Evolutionary conservation across 2,329 filamentous ascomycete species (phyloP), one percentile per base, ranked within the genome.

Genomic region (Sclerotinia glacialis): DNA sequence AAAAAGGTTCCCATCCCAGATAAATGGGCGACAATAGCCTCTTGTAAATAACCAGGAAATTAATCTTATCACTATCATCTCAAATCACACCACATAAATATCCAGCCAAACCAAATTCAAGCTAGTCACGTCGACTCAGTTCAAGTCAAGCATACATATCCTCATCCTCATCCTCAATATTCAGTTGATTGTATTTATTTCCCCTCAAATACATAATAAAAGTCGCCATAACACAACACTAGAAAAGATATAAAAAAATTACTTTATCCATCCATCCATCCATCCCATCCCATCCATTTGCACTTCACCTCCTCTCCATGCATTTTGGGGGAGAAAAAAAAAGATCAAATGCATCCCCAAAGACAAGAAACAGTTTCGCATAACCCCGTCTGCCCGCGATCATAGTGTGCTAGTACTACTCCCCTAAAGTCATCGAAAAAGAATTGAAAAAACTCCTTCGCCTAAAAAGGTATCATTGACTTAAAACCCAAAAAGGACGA

Each of bases 401-500:
- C 50, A 55, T 28, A 63, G 34, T 40, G 34, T 34, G 54, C 60
- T 63, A 63, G 28, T 42, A 28, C 40, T 28, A 63, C 11, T n/a
- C 34, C 60, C 31, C 34, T 18, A 60, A 31, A 31, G n/a, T 26
- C 44, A 49, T 61, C 47, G 49, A 63, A 53, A 62, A 53, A 42
- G 18, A 53, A 53, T 50, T 52, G 23, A 63, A 63, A 54, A 14
- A 63, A 63, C 60, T 53, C 60, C 60, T 42, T 23, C 18, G 31
- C 60, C 60, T 63, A 34, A 52, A 53, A 53, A 28, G 60, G 42
- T 53, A 63, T 63, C 60, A 53, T 54, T 28, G n/a, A 63, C 34
- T 42, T 54, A 53, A 63, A 23, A 26, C 47, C 34, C 31, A 54
- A 40, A 58, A 42, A 42, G 28, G 44, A 47, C 40, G 28, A 34